Conservation (phyloP, 2,329 filamentous ascomycete species). For the Curvularia spicifera region DNA sequence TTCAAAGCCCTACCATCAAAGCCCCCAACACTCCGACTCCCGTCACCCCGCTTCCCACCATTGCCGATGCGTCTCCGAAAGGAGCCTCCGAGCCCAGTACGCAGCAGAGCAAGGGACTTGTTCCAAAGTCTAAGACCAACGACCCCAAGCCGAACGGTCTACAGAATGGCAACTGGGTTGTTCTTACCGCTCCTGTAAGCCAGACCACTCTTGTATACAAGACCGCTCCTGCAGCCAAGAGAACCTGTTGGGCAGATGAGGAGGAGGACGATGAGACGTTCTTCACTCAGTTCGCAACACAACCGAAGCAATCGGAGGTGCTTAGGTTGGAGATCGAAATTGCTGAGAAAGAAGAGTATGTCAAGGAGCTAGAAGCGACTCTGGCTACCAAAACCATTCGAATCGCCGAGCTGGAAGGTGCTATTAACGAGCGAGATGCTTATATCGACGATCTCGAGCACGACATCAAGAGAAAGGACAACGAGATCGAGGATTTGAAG, state of each 20-base stretch:
- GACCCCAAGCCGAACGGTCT: not conserved
- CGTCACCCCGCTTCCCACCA: not conserved
- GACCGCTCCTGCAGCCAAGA: constrained; percentile 2
- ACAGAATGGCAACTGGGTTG: not conserved
- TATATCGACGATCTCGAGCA: constrained; percentile 15
- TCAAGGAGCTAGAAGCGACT: constrained; percentile 21
- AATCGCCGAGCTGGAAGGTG: constrained; percentile 20
- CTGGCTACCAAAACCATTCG: constrained; percentile 14
- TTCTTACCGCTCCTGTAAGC: not conserved
- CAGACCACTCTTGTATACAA: too few species aligned
- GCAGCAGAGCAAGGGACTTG: constrained; percentile 10
- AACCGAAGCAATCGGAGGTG: not conserved
- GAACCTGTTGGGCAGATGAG: constrained; percentile 26
- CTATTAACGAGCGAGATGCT: constrained; percentile 9
- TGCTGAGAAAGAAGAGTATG: constrained; percentile 12
- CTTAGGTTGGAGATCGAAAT: constrained; percentile 6
- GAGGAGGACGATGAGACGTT: constrained; percentile 30
- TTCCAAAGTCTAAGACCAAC: constrained; percentile 13
- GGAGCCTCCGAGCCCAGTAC: not conserved
- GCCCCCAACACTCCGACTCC: too few species aligned
- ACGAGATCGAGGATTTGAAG: constrained; percentile 11
- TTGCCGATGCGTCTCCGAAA: constrained; percentile 5
- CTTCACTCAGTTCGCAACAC: constrained; percentile 7
- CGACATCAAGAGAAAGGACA: constrained; percentile 1
- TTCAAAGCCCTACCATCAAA: too few species aligned